phyloP scores from a whole-genome alignment of 257 asterid species.

The Solanum boliviense region DNA sequence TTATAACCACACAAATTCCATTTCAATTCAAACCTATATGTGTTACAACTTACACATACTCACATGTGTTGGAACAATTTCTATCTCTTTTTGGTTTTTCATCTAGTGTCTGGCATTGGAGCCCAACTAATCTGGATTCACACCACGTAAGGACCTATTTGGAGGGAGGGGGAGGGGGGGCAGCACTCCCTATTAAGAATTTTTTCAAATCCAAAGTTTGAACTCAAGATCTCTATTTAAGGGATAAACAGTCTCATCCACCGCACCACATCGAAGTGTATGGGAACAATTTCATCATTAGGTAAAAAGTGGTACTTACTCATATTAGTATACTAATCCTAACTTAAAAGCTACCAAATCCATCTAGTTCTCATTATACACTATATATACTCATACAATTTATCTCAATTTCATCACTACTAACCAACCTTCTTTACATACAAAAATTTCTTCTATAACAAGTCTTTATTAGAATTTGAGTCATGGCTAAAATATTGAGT shows the following conservation, averaged over 20 bases:
- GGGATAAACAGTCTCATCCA: no score
- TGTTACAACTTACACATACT: no score
- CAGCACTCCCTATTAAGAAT: not conserved
- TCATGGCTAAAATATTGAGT: conserved; percentile 24
- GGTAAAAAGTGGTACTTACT: not conserved
- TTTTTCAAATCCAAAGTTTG: not conserved
- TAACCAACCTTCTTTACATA: not conserved
- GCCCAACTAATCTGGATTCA: no score
- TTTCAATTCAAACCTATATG: no score
- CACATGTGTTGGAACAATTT: no score
- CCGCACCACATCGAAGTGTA: not conserved
- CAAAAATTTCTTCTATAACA: not conserved
- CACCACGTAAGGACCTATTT: no score
- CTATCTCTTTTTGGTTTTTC: no score
- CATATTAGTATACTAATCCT: not conserved
- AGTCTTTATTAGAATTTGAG: not conserved
- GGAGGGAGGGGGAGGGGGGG: no score
- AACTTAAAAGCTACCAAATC: conserved; percentile 32
- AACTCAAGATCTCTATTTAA: no score
- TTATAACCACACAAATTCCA: no score
- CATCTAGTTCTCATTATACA: conserved; percentile 3
- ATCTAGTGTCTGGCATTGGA: no score
- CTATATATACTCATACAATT: conserved; percentile 24
- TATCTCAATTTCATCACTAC: conserved; percentile 17
- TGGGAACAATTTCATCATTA: not conserved